phyloP scores from a whole-genome alignment of 768 basidiomycete species.

The Psilocybe subaeruginosa region DNA sequence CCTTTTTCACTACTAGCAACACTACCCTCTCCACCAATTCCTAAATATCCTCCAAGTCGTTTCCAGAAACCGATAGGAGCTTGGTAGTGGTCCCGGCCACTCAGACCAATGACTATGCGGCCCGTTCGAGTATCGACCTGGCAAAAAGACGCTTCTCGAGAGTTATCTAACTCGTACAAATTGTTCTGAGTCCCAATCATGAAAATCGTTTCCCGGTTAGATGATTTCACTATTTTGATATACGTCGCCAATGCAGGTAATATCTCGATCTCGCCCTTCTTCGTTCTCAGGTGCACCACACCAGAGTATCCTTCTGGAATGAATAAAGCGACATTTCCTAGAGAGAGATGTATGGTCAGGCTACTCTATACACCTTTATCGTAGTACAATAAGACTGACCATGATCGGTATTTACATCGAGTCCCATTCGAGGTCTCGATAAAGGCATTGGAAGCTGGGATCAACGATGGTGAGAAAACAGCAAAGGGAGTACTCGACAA shows the following conservation, averaged over 20 bases:
- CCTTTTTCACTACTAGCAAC: neutral
- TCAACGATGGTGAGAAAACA: neutral
- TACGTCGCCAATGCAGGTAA: conserved; percentile 33
- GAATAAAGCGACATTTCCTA: conserved; percentile 39
- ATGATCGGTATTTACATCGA: conserved; percentile 36
- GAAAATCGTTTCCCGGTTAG: conserved; percentile 39
- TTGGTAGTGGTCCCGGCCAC: conserved; percentile 39
- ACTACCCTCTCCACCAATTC: neutral
- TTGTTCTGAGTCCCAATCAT: conserved; percentile 34
- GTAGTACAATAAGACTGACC: conserved; percentile 25
- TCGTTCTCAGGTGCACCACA: conserved; percentile 35
- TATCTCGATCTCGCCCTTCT: conserved; percentile 34
- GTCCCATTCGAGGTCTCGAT: conserved; percentile 37
- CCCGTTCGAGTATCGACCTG: conserved; percentile 39
- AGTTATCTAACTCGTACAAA: conserved; percentile 15
- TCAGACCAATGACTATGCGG: conserved; percentile 45
- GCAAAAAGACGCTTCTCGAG: conserved; percentile 39
- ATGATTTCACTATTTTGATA: conserved; percentile 36
- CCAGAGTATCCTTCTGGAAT: conserved; percentile 40
- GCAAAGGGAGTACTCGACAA: neutral
- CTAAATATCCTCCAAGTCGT: conserved; percentile 32
- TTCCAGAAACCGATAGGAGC: conserved; percentile 42
- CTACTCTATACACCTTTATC: neutral
- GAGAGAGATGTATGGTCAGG: neutral
- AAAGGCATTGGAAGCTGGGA: conserved; percentile 34